Conservation (phyloP, 257 asterid species). For the Lavandula angustifolia region DNA sequence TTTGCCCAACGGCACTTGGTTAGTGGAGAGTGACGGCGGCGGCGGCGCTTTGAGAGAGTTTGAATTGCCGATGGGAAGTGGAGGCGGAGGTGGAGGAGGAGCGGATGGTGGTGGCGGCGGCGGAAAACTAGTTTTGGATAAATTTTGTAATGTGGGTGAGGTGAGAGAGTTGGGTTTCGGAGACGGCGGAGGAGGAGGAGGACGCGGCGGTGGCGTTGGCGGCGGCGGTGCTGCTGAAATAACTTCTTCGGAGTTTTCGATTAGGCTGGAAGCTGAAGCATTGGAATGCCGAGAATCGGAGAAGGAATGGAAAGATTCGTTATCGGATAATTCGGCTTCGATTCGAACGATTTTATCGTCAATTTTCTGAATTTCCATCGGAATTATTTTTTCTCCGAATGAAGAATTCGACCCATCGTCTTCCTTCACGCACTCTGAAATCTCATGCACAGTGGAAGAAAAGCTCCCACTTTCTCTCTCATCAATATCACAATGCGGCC, state of each 20-base stretch:
- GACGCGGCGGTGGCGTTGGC: constrained; percentile 23
- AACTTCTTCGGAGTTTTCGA: constrained; percentile 41
- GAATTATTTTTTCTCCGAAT: constrained; percentile 36
- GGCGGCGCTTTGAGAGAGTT: constrained; percentile 50
- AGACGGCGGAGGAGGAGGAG: constrained; percentile 21
- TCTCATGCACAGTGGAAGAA: constrained; percentile 46
- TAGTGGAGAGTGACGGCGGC: constrained; percentile 53
- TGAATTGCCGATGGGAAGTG: constrained; percentile 37
- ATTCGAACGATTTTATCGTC: constrained; percentile 37
- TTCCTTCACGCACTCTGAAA: constrained; percentile 32
- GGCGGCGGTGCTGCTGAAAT: constrained; percentile 21
- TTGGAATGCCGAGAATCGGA: constrained; percentile 66
- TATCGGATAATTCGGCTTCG: constrained; percentile 52
- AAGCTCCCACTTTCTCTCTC: constrained; percentile 32
- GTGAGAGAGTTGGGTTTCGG: constrained; percentile 23
- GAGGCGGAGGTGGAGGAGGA: constrained; percentile 73
- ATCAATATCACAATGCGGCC: constrained; percentile 26
- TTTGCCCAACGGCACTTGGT: constrained; percentile 59
- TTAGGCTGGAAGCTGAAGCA: constrained; percentile 54
- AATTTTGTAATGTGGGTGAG: constrained; percentile 34
- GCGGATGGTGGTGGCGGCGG: constrained; percentile 30
- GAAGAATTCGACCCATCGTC: constrained; percentile 27
- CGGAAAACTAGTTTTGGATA: constrained; percentile 9
- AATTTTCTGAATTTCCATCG: constrained; percentile 35
- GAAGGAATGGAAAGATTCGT: constrained; percentile 78